These are phyloP conservation scores for Fusarium pseudograminearum DNA, from an alignment of 2,329 filamentous ascomycete genomes.

Conservation along the genomic window DNA sequence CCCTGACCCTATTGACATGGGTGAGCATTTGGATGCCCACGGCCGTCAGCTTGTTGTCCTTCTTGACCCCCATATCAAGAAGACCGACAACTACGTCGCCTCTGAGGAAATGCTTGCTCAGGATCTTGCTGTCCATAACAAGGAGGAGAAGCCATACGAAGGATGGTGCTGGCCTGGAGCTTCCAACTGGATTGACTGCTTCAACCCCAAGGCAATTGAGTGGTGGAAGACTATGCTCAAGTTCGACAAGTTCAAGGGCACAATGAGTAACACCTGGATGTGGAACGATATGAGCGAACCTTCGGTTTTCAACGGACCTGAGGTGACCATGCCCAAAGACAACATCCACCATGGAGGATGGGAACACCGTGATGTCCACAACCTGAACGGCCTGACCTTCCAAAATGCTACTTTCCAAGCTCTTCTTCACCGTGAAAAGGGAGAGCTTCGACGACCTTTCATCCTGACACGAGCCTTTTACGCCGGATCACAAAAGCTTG, in stretches of 20 bases:
- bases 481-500: constrained; percentile 87
- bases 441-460: constrained; percentile 87
- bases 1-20: constrained; percentile 86
- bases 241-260: constrained; percentile 88
- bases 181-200: constrained; percentile 95
- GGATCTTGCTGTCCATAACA: constrained; percentile 87
- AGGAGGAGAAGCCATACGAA: constrained; percentile 88
- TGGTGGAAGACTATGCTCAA: constrained; percentile 95
- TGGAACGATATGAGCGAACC: constrained; percentile 99
- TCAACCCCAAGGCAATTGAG: constrained; percentile 88
- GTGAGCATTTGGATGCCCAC: constrained; percentile 84
- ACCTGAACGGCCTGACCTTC: constrained; percentile 94
- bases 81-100: constrained; percentile 80
- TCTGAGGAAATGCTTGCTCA: constrained; percentile 86
- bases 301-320: constrained; percentile 97
- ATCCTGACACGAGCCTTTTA: constrained; percentile 94
- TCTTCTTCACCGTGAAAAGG: constrained; percentile 85
- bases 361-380: constrained; percentile 98
- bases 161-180: constrained; percentile 99
- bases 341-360: constrained; percentile 91
- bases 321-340: constrained; percentile 99
- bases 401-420: constrained; percentile 94
- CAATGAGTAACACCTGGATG: constrained; percentile 86
- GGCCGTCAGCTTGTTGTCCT: constrained; percentile 93
- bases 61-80: constrained; percentile 99